phyloP scores from a whole-genome alignment of 2,329 filamentous ascomycete genomes.

The Thielaviopsis euricoi region DNA sequence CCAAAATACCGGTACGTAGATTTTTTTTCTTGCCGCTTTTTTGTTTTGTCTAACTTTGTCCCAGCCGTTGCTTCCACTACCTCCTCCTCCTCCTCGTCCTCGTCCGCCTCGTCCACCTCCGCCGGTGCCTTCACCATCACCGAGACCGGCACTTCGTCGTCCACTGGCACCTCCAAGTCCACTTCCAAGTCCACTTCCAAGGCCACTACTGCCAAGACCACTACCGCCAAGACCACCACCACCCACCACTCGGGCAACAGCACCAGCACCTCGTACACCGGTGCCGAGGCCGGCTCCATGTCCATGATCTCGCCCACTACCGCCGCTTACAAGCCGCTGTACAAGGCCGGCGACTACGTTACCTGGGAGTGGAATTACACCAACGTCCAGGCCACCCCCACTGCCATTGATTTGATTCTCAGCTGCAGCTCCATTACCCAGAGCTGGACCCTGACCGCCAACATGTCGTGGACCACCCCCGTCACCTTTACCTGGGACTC shows the following conservation, averaged over 20 bases:
- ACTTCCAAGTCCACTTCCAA: constrained; percentile 17
- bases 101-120: background rate
- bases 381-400: constrained; percentile 37
- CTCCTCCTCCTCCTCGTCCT: no score
- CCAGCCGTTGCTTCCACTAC: constrained; percentile 10
- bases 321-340: constrained; percentile 30
- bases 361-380: constrained; percentile 54
- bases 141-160: constrained; percentile 16
- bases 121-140: background rate
- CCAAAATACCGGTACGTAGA: constrained; percentile 11
- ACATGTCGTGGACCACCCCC: constrained; percentile 40
- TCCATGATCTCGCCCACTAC: constrained; percentile 35
- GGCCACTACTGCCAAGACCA: constrained; percentile 15
- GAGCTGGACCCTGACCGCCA: constrained; percentile 45
- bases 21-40: background rate
- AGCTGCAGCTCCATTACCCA: constrained; percentile 34
- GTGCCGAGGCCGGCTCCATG: constrained; percentile 26
- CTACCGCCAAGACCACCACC: constrained; percentile 13
- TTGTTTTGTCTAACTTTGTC: background rate
- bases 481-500: constrained; percentile 44
- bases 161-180: constrained; percentile 25
- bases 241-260: constrained; percentile 11
- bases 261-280: constrained; percentile 26
- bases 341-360: constrained; percentile 42
- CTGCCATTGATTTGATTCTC: constrained; percentile 42